A percentile compares a stretch with the other conserved stretches of the same genome.
These are phyloP conservation scores for Ophiostoma sp. DNA, from an alignment of 2,329 filamentous ascomycete genomes.

Conservation along the genomic window DNA sequence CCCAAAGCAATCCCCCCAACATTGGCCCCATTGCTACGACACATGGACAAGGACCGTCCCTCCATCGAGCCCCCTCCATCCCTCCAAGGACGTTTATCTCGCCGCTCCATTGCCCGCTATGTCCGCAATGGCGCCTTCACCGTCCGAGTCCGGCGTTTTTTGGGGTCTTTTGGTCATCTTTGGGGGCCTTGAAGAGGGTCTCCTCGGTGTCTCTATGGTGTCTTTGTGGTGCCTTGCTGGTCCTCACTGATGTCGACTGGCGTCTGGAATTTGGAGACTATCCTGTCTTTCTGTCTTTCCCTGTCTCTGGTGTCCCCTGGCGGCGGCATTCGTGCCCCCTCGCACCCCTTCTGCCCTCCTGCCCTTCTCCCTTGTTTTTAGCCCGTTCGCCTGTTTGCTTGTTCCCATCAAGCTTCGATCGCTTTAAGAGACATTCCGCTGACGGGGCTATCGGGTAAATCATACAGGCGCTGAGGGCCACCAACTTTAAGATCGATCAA, in stretches of 20 bases:
- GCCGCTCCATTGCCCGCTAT: not conserved
- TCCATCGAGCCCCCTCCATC: not conserved
- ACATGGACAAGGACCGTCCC: not conserved
- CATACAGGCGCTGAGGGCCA: conserved; percentile 49
- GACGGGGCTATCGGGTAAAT: conserved; percentile 27
- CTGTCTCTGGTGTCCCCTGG: not conserved
- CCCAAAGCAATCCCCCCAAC: not conserved
- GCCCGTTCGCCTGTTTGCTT: not conserved
- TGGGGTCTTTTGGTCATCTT: not conserved
- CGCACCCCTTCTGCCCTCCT: not conserved
- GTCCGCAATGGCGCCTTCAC: not conserved
- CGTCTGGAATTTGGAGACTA: not conserved
- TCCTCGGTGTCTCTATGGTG: conserved; percentile 14
- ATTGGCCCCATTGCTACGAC: not conserved
- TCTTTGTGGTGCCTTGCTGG: not conserved
- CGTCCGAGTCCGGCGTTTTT: not conserved
- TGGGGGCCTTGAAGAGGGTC: not conserved
- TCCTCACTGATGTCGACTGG: not conserved
- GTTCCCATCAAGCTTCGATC: not conserved
- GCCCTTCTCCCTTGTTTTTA: not conserved
- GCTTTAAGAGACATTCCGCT: conserved; percentile 22
- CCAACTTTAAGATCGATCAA: conserved; percentile 53
- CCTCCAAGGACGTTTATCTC: not conserved
- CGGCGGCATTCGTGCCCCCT: not conserved
- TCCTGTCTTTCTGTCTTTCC: not conserved